phyloP scores from a whole-genome alignment of 139 green algal species.

The Gonium pectorale region DNA sequence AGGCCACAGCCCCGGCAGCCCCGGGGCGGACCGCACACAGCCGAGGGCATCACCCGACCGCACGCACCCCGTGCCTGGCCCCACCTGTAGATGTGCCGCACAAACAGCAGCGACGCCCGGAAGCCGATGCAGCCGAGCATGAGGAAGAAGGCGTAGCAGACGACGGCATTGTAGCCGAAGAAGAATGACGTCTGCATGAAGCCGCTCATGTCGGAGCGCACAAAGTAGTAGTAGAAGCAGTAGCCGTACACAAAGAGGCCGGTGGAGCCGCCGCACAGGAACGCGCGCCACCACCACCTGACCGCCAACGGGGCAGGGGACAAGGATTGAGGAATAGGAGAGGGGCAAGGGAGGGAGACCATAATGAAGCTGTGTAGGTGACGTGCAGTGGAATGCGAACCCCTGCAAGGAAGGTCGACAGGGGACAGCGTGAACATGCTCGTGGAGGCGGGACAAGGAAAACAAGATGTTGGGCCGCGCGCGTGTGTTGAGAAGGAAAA shows the following conservation, averaged over 20 bases:
- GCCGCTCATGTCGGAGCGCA: conserved; percentile 87
- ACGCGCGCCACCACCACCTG: conserved; percentile 95
- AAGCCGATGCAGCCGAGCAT: conserved; percentile 89
- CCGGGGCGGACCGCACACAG: no score
- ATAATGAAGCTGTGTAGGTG: no score
- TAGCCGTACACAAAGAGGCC: conserved; percentile 96
- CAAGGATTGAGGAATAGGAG: background rate
- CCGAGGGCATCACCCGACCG: no score
- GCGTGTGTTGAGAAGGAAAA: no score
- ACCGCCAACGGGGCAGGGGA: conserved; percentile 74
- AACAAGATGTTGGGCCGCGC: no score
- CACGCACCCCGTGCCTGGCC: no score
- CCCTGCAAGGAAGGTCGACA: no score
- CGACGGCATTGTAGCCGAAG: conserved; percentile 85
- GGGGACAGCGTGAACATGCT: no score
- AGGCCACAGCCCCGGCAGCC: no score
- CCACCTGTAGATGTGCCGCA: conserved; percentile 72
- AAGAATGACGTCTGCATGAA: conserved; percentile 89
- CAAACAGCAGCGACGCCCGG: conserved; percentile 79
- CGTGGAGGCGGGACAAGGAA: no score
- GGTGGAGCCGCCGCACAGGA: conserved; percentile 97
- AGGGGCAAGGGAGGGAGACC: background rate
- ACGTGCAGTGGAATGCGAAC: no score
- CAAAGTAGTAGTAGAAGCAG: conserved; percentile 98
- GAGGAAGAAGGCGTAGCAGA: conserved; percentile 89